These are phyloP conservation scores for Ogataea degrootiae DNA, from an alignment of 805 yeast genomes.

Conservation along the genomic window DNA sequence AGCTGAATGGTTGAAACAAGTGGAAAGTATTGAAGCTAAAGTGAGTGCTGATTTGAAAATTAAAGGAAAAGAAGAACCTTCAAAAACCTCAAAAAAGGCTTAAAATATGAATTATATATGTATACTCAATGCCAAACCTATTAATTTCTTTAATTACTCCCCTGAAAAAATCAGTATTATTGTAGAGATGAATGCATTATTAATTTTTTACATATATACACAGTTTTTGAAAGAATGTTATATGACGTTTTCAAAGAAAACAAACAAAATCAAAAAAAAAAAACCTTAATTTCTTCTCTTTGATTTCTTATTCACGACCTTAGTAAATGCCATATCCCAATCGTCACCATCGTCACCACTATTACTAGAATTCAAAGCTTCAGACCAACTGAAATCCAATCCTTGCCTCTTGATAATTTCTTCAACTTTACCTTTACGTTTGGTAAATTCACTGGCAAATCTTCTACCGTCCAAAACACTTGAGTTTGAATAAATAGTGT, in stretches of 20 bases:
- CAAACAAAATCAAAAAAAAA: not conserved
- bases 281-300: constrained; percentile 33
- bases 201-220: no score
- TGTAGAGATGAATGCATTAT: not conserved
- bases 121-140: not conserved
- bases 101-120: not conserved
- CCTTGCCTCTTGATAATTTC: constrained; percentile 38
- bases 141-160: no score
- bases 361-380: constrained; percentile 38
- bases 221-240: not conserved
- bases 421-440: constrained; percentile 72
- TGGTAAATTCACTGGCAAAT: constrained; percentile 85
- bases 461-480: constrained; percentile 92
- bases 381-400: constrained; percentile 61
- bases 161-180: no score
- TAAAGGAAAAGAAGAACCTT: not conserved
- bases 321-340: constrained; percentile 44
- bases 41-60: constrained; percentile 11
- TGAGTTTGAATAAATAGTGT: constrained; percentile 83
- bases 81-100: not conserved
- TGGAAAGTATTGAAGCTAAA: constrained; percentile 16
- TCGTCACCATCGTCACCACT: constrained; percentile 35
- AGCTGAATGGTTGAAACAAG: constrained; percentile 28
- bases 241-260: not conserved
- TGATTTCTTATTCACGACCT: constrained; percentile 61